phyloP scores from a whole-genome alignment of 352 stramenopile genomes.

The Globisporangium alternatum region DNA sequence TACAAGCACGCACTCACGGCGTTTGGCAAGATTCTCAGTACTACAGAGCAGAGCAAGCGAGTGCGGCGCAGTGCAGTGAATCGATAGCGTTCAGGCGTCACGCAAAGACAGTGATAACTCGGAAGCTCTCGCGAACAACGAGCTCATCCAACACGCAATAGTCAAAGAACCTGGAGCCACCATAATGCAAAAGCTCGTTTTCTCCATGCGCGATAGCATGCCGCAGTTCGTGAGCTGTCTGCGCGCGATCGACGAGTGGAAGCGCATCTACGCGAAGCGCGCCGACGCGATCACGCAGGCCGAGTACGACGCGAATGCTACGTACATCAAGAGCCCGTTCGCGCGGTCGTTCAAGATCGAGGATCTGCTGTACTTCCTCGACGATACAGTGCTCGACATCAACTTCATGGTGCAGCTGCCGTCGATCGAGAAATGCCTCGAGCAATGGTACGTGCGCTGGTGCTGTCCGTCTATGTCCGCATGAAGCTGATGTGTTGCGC shows the following conservation, averaged over 20 bases:
- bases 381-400: constrained; percentile 74
- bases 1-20: too few species aligned
- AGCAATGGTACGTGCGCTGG: constrained; percentile 44
- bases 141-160: neutral
- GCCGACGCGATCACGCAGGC: constrained; percentile 51
- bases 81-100: neutral
- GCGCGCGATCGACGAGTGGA: constrained; percentile 68
- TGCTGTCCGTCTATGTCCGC: neutral
- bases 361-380: constrained; percentile 64
- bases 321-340: constrained; percentile 75
- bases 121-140: neutral
- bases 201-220: constrained; percentile 71
- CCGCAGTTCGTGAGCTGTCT: constrained; percentile 77
- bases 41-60: too few species aligned
- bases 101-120: neutral
- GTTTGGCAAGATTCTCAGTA: too few species aligned
- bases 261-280: constrained; percentile 54
- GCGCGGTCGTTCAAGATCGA: constrained; percentile 58
- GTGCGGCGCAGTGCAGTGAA: too few species aligned
- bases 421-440: constrained; percentile 77
- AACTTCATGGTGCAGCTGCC: constrained; percentile 83
- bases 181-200: constrained; percentile 47
- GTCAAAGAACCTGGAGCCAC: neutral
- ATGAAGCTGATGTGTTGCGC: too few species aligned
- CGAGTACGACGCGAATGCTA: constrained; percentile 65